Evolutionary conservation across 805 yeast species (phyloP), one percentile per base, ranked within the genome.

Genomic region (Zygotorulaspora sp.): DNA sequence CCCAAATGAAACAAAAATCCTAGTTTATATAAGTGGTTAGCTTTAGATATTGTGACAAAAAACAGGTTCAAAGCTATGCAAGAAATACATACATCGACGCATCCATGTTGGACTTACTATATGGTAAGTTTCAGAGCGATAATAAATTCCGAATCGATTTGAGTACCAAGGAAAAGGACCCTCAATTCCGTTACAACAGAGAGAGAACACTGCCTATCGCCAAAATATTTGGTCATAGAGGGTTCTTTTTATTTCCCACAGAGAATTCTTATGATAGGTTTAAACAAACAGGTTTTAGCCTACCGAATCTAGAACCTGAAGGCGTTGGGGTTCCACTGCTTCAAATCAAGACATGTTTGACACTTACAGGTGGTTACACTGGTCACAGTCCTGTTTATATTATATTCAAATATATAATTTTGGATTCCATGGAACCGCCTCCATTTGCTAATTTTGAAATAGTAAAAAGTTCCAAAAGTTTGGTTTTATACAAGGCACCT

Each of bases 321-420:
- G 53, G 52, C 19, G 43, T 47, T 7, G 53, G 53, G 8, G 26
- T 47, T 5, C 53, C 52, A 1, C 31, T 49, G 15, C 31, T 49
- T 14, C 44, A 36, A 11, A 40, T 49, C 13, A 25, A 19, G 8
- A 16, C n/a, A 16, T 20, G 21, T 8, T 22, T 21, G 13, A 30
- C 28, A 14, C n/a, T 38, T 15, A 9, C 36, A 4, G 43, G 45
- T 6, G 19, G 14, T 18, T 1, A 30, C 2, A 30, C 27, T 3
- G 36, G 40, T 6, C 30, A 37, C 15, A 15, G 35, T 9, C 41
- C 44, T 11, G n/a, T 19, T 4, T 47, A 36, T 9, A 20, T 36
- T 12, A 39, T 47, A 12, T 41, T 30, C 36, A 43, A 32, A 18
- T 47, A 34, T 19, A 29, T 39, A n/a, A 19, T 49, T 7, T 24